Evolutionary conservation across 805 yeast genomes (phyloP).

Genomic region (Isabelozyma gotoi): DNA sequence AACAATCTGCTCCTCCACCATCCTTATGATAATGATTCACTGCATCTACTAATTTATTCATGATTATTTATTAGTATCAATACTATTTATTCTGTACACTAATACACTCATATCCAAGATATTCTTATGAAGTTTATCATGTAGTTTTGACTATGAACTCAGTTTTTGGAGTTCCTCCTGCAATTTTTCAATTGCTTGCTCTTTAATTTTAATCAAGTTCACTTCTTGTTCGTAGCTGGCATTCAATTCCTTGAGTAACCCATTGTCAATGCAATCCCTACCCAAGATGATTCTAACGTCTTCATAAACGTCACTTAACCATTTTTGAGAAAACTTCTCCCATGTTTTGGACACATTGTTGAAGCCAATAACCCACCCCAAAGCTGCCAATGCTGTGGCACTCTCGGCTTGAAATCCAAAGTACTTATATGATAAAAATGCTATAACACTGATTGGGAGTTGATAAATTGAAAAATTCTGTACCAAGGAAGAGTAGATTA

Average conservation of each 20-base stretch:
- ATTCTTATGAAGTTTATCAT: too few species aligned
- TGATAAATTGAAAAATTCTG: conserved; percentile 36
- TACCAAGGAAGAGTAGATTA: conserved; percentile 26
- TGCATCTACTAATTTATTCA: background rate
- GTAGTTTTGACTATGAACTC: too few species aligned
- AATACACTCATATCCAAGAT: background rate
- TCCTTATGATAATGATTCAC: conserved; percentile 10
- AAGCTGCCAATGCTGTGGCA: conserved; percentile 29
- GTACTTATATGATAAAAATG: conserved; percentile 29
- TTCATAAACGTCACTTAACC: conserved; percentile 33
- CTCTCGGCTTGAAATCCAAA: conserved; percentile 33
- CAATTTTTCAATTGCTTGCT: conserved; percentile 13
- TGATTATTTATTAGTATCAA: too few species aligned
- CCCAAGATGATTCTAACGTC: conserved; percentile 34
- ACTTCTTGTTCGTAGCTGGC: conserved; percentile 20
- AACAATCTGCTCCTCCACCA: conserved; percentile 25
- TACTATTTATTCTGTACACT: conserved; percentile 1
- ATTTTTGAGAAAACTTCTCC: conserved; percentile 25
- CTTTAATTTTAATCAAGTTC: conserved; percentile 10
- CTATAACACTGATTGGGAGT: conserved; percentile 32
- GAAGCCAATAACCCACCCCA: conserved; percentile 44
- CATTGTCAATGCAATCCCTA: conserved; percentile 36
- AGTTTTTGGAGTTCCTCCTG: conserved; percentile 4
- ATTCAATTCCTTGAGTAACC: conserved; percentile 33
- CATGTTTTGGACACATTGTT: conserved; percentile 39